A percentile compares a stretch with the other conserved stretches of the same genome.
phyloP scores from a whole-genome alignment of 306 rosid genomes.

The Sechiopsis laciniata region DNA sequence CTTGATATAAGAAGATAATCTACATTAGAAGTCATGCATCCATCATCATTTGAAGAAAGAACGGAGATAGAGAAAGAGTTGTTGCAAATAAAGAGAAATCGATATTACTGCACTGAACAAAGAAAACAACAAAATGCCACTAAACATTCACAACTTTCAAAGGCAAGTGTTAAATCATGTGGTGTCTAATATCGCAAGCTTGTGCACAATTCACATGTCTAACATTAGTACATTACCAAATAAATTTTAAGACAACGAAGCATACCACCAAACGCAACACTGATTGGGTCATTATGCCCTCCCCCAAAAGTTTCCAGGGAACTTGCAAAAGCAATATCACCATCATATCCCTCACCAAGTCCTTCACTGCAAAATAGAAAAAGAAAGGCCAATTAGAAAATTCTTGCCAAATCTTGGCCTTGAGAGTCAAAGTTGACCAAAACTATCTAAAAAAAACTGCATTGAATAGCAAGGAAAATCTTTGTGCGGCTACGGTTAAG shows the following conservation, averaged over 20 bases:
- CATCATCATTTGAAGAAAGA: background rate
- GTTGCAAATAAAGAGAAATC: background rate
- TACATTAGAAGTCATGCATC: background rate
- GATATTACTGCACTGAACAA: background rate
- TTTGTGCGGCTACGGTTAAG: constrained; percentile 1
- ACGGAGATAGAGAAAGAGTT: background rate
- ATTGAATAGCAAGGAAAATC: background rate
- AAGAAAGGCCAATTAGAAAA: constrained; percentile 28
- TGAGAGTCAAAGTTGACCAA: constrained; percentile 5
- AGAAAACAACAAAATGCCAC: constrained; percentile 4
- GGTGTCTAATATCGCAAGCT: constrained; percentile 6
- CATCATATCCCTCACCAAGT: constrained; percentile 98
- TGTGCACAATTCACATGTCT: background rate
- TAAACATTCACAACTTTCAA: constrained; percentile 15
- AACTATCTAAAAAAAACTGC: background rate
- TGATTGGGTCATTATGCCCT: constrained; percentile 97
- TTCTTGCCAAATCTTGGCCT: constrained; percentile 17
- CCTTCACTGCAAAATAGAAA: constrained; percentile 63
- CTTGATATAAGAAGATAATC: constrained; percentile 6
- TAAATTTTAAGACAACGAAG: constrained; percentile 3
- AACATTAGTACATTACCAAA: background rate
- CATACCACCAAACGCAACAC: constrained; percentile 98
- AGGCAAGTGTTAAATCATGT: background rate
- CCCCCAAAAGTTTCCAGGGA: constrained; percentile 95
- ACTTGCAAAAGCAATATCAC: constrained; percentile 98